Base-by-base conservation (phyloP, 1,284 basidiomycete genomes). In the Sporisorium exsertum region DNA sequence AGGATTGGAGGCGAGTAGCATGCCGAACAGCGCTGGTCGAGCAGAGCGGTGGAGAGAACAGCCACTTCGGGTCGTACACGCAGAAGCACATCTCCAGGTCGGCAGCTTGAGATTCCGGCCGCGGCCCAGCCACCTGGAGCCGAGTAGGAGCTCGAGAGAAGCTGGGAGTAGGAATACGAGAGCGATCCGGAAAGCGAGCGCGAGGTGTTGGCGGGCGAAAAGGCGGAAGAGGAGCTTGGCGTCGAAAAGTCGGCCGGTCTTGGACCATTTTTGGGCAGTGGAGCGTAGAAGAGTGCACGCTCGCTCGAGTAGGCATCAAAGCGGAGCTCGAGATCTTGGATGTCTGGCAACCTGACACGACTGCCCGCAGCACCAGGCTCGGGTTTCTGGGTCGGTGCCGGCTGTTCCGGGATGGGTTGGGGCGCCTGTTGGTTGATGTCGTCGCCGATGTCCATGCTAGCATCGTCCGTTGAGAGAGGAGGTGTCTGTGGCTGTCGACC, bases 231-330 rank as follows among this genome's bases (percentile, higher is more conserved):
- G 10, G 69, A 62, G 55, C 52, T 66, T 2, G 69, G 55, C 13
- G 60, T 66, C 42, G 64, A 63, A 37, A 72, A 72, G 47, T 72
- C 59, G 35, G 55, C 54, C 1, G 69, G 69, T 10, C 43, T 49
- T 15, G 64, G 69, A 15, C 64, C 64, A 20, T 72, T 72, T 33
- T 72, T 66, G 32, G 69, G 69, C 7, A 72, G 42, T 32, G 69
- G 69, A n/a, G 69, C 69, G 22, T 72, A 72, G 49, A 72, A 72
- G 59, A 72, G 69, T 2, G 69, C 69, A 9, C 69, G 69, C 35
- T 72, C 69, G 47, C 55, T 66, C 16, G 69, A 72, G 64, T 46
- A 54, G 24, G 56, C 46, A 22, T 72, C 69, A 47, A 72, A 72
- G 32, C 69, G 69, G 12, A 72, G 59, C 47, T 72, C 69, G 33